A percentile compares a stretch with the other conserved stretches of the same genome.
phyloP scores from a whole-genome alignment of 805 yeast genomes.

The Metahyphopichia silvanorum region DNA sequence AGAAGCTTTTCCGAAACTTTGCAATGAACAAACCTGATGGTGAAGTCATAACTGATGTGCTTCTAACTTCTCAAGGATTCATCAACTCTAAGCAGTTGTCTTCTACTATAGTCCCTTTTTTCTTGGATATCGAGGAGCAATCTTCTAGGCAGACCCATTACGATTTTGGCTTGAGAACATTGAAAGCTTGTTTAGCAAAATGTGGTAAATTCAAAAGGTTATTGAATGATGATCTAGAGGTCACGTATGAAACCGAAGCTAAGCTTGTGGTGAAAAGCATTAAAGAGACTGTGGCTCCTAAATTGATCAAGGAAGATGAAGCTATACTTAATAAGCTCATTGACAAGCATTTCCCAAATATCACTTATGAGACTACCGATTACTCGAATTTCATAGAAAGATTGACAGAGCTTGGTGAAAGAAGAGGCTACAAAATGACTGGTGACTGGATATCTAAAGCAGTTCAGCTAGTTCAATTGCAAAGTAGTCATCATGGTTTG shows the following conservation, averaged over 20 bases:
- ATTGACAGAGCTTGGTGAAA: constrained; percentile 22
- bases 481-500: constrained; percentile 66
- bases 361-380: constrained; percentile 13
- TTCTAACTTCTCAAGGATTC: constrained; percentile 76
- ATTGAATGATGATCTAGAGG: not conserved
- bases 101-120: constrained; percentile 49
- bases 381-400: constrained; percentile 19
- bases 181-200: constrained; percentile 61
- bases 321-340: constrained; percentile 25
- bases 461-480: constrained; percentile 60
- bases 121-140: constrained; percentile 35
- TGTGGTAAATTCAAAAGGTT: constrained; percentile 49
- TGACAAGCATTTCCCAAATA: constrained; percentile 23
- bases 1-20: constrained; percentile 71
- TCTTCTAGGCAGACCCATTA: constrained; percentile 67
- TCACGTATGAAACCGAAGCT: constrained; percentile 14
- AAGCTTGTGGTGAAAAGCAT: constrained; percentile 50
- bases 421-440: constrained; percentile 28
- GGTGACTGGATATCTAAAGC: constrained; percentile 52
- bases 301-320: constrained; percentile 55
- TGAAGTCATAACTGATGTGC: constrained; percentile 61
- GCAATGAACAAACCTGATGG: constrained; percentile 74
- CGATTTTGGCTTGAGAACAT: constrained; percentile 85
- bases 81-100: constrained; percentile 44
- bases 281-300: constrained; percentile 64